Conservation (phyloP, 352 stramenopile species). For the Labyrinthula sp. region DNA sequence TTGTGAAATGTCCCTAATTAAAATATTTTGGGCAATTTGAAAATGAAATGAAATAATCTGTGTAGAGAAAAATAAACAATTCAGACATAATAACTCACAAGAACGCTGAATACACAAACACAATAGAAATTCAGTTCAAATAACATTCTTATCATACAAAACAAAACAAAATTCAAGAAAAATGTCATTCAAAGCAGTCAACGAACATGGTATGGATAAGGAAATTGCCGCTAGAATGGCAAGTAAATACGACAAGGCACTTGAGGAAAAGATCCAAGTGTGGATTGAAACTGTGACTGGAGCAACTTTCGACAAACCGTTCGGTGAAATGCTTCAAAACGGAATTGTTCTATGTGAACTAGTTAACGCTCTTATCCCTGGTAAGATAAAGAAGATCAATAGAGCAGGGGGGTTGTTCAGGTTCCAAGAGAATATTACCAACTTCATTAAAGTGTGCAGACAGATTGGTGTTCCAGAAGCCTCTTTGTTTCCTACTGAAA, state of each 20-base stretch:
- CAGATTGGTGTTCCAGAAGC: constrained; percentile 59
- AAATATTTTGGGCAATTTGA: no score
- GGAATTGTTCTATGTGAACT: constrained; percentile 31
- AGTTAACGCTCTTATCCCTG: constrained; percentile 35
- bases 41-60: no score
- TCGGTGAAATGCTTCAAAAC: constrained; percentile 29
- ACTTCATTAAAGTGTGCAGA: constrained; percentile 54
- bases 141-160: no score
- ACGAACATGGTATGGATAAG: background rate
- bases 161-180: no score
- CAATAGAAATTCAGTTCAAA: no score
- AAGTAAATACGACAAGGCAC: constrained; percentile 16
- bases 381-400: constrained; percentile 37
- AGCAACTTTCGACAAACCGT: constrained; percentile 11
- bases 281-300: constrained; percentile 28
- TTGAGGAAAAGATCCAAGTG: constrained; percentile 13
- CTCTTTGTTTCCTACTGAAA: constrained; percentile 63
- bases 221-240: constrained; percentile 27
- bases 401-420: constrained; percentile 69
- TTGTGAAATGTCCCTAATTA: no score
- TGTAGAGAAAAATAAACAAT: no score
- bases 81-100: no score
- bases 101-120: no score
- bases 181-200: no score
- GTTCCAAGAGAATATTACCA: constrained; percentile 67